phyloP scores from a whole-genome alignment of 768 basidiomycete genomes.

The Gloeopeniophorella convolvens region DNA sequence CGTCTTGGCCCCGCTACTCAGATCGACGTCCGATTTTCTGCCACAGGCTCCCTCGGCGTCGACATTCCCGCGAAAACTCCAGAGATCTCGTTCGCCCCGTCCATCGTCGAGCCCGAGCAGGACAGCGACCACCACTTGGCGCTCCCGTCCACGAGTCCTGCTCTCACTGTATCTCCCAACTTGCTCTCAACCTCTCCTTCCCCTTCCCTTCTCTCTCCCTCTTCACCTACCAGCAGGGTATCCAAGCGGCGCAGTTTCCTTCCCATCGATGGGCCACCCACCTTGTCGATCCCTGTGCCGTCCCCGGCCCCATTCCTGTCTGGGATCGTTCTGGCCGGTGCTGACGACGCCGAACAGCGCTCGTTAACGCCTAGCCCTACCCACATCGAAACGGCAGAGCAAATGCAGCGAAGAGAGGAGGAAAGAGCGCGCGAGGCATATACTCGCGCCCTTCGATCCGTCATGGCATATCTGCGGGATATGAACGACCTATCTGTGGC shows the following conservation, averaged over 20 bases:
- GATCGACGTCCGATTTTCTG: constrained; percentile 45
- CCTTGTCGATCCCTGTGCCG: constrained; percentile 55
- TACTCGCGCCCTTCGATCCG: constrained; percentile 75
- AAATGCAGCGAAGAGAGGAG: constrained; percentile 56
- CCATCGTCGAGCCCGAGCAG: constrained; percentile 9
- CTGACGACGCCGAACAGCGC: constrained; percentile 26
- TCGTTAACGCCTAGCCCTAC: constrained; percentile 39
- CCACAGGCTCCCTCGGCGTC: constrained; percentile 52
- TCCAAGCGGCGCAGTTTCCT: constrained; percentile 85
- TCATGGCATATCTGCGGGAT: constrained; percentile 95
- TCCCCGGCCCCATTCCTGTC: constrained; percentile 57
- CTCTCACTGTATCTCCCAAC: constrained; percentile 7
- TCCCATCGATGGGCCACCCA: constrained; percentile 65
- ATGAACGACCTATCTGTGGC: constrained; percentile 85
- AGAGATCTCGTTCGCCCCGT: constrained; percentile 15
- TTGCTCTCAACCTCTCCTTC: constrained; percentile 14
- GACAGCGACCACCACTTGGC: constrained; percentile 1
- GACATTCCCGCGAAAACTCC: constrained; percentile 3
- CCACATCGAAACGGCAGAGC: constrained; percentile 37
- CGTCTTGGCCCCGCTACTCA: constrained; percentile 23
- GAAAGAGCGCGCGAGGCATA: constrained; percentile 66
- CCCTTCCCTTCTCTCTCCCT: constrained; percentile 25
- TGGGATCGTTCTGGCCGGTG: constrained; percentile 39
- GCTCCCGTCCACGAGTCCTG: neutral
- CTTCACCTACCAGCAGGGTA: constrained; percentile 41